Evolutionary conservation across 495 filamentous ascomycete genomes (phyloP).

Genomic region (Glutinoglossum americanum): DNA sequence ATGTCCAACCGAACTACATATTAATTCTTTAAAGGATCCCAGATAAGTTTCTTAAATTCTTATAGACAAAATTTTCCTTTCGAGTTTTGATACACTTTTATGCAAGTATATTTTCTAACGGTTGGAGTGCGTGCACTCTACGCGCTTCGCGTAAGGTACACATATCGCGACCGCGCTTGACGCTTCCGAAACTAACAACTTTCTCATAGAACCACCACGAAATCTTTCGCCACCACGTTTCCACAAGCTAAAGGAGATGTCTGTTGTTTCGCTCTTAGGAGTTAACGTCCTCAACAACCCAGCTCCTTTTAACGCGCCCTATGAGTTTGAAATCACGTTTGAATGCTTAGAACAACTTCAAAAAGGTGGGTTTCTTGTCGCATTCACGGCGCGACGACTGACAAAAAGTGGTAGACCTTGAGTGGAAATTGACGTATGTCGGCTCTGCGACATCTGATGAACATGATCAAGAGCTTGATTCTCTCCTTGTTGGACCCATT

Average conservation of each 20-base stretch:
- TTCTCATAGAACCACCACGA: background rate
- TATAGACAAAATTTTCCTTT: background rate
- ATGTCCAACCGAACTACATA: background rate
- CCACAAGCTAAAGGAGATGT: constrained; percentile 32
- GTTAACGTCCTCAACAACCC: constrained; percentile 95
- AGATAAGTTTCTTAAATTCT: background rate
- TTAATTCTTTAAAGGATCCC: background rate
- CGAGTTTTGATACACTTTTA: background rate
- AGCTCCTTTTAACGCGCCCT: constrained; percentile 67
- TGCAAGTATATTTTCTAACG: background rate
- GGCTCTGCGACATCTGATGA: constrained; percentile 94
- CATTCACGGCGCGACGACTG: constrained; percentile 2
- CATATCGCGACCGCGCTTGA: background rate
- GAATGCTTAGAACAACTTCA: constrained; percentile 85
- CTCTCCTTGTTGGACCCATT: constrained; percentile 85
- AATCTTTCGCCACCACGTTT: background rate
- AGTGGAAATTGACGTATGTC: constrained; percentile 98
- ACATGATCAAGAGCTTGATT: constrained; percentile 95
- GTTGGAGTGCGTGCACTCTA: background rate
- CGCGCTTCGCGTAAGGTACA: background rate
- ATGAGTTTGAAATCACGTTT: constrained; percentile 96
- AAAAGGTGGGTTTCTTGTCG: constrained; percentile 38
- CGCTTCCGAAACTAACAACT: background rate
- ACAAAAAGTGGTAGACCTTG: constrained; percentile 47
- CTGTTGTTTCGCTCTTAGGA: constrained; percentile 84